phyloP scores from a whole-genome alignment of 306 rosid genomes.

The Cucurbita pepo region DNA sequence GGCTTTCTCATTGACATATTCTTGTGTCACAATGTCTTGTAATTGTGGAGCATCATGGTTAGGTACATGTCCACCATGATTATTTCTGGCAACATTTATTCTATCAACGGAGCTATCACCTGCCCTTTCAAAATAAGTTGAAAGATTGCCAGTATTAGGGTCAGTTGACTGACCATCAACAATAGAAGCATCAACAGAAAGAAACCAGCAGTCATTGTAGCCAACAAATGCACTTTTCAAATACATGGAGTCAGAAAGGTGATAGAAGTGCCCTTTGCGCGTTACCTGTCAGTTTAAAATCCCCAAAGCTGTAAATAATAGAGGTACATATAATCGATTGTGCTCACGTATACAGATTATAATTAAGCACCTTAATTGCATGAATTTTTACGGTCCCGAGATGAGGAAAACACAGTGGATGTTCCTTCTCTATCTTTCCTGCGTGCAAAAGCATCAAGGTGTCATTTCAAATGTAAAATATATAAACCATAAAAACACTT shows the following conservation, averaged over 20 bases:
- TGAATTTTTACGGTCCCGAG: slow-evolving; percentile 17
- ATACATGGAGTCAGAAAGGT: slow-evolving; percentile 22
- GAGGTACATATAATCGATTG: background rate
- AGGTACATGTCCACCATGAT: background rate
- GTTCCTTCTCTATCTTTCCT: slow-evolving; percentile 29
- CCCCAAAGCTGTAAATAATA: background rate
- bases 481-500: background rate
- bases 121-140: slow-evolving; percentile 2
- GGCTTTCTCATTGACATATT: slow-evolving; percentile 1
- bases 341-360: background rate
- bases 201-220: slow-evolving; percentile 14
- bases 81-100: background rate
- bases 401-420: slow-evolving; percentile 17
- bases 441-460: background rate
- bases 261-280: slow-evolving; percentile 21
- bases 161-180: background rate
- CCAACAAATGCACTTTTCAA: slow-evolving; percentile 18
- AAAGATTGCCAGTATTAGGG: background rate
- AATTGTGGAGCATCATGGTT: background rate
- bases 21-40: background rate
- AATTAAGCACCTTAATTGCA: slow-evolving; percentile 21
- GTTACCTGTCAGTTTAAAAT: slow-evolving; percentile 19
- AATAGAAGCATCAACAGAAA: slow-evolving; percentile 19
- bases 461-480: background rate
- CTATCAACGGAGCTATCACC: background rate